Percentiles rank a stretch among this genome's conserved stretches.
Conservation (phyloP, 495 filamentous ascomycete species). For the Aspergillus heteromorphus region DNA sequence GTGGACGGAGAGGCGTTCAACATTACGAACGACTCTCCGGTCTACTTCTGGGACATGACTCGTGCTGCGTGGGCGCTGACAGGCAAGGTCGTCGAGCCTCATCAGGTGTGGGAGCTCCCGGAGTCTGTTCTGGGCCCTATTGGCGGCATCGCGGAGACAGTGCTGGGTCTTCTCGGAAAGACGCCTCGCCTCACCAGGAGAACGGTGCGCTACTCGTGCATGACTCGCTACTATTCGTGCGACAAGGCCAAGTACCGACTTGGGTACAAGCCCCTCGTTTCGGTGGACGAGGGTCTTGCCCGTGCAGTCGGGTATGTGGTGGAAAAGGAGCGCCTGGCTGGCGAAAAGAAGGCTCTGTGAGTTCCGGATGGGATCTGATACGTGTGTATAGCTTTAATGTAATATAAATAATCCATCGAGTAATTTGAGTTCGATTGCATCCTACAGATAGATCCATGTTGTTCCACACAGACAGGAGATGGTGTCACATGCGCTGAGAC, state of each 20-base stretch:
- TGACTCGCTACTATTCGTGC: slow-evolving; percentile 81
- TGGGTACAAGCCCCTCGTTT: slow-evolving; percentile 70
- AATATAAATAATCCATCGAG: slow-evolving; percentile 12
- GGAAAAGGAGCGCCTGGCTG: slow-evolving; percentile 38
- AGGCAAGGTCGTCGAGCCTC: slow-evolving; percentile 56
- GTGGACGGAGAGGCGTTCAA: slow-evolving; percentile 95
- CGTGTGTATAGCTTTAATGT: slow-evolving; percentile 6
- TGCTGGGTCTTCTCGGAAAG: slow-evolving; percentile 62
- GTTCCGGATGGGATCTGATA: neutral
- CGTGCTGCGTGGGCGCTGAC: slow-evolving; percentile 73
- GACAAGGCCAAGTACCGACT: slow-evolving; percentile 76
- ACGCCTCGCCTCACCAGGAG: slow-evolving; percentile 70
- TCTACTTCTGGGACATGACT: slow-evolving; percentile 95
- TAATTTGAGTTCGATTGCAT: neutral
- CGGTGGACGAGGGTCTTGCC: slow-evolving; percentile 67
- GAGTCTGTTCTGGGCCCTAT: slow-evolving; percentile 58
- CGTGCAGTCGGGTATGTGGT: slow-evolving; percentile 63
- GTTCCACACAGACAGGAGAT: slow-evolving; percentile 4
- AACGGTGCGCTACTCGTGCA: slow-evolving; percentile 68
- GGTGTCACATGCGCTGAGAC: neutral
- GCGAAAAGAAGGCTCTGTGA: slow-evolving; percentile 43
- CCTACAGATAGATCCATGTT: slow-evolving; percentile 10
- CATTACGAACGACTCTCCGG: slow-evolving; percentile 85
- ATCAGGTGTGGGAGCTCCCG: slow-evolving; percentile 64
- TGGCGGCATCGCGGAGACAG: slow-evolving; percentile 63